phyloP scores from a whole-genome alignment of 352 stramenopile genomes.

The Thraustotheca clavata region DNA sequence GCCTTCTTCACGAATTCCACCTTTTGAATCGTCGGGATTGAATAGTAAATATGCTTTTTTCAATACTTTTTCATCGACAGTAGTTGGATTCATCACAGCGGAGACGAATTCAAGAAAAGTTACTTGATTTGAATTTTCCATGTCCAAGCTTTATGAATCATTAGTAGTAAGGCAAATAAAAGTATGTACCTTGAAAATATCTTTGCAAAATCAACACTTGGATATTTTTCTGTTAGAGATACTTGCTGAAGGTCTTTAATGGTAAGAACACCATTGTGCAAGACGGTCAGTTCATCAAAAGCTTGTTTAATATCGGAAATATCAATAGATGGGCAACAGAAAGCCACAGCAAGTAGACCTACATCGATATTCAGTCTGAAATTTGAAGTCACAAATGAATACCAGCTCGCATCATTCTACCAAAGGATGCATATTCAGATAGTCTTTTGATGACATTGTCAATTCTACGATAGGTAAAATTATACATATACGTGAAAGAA shows the following conservation, averaged over 20 bases:
- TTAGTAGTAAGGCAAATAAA: not conserved
- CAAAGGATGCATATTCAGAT: conserved; percentile 53
- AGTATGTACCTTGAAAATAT: conserved; percentile 41
- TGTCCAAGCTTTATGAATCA: conserved; percentile 37
- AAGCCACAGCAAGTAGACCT: conserved; percentile 56
- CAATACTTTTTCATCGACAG: conserved; percentile 50
- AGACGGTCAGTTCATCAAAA: conserved; percentile 74
- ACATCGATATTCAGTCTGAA: conserved; percentile 15
- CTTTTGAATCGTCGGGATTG: conserved; percentile 43
- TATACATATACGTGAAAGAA: not conserved
- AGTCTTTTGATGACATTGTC: not conserved
- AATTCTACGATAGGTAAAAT: not conserved
- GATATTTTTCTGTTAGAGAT: conserved; percentile 35
- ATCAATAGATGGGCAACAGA: conserved; percentile 51
- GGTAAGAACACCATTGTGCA: conserved; percentile 56
- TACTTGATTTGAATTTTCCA: conserved; percentile 62
- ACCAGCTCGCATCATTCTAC: conserved; percentile 27
- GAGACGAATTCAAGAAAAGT: conserved; percentile 76
- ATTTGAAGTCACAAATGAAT: not conserved
- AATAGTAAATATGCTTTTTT: conserved; percentile 50
- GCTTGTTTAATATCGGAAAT: conserved; percentile 47
- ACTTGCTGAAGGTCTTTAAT: conserved; percentile 51
- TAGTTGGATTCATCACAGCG: conserved; percentile 49
- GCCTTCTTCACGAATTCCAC: conserved; percentile 46
- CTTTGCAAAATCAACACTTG: conserved; percentile 54